Percentiles rank a stretch among this genome's conserved stretches.
These are phyloP conservation scores for Pythium brassicae DNA, from an alignment of 352 stramenopile species.

Conservation along the genomic window DNA sequence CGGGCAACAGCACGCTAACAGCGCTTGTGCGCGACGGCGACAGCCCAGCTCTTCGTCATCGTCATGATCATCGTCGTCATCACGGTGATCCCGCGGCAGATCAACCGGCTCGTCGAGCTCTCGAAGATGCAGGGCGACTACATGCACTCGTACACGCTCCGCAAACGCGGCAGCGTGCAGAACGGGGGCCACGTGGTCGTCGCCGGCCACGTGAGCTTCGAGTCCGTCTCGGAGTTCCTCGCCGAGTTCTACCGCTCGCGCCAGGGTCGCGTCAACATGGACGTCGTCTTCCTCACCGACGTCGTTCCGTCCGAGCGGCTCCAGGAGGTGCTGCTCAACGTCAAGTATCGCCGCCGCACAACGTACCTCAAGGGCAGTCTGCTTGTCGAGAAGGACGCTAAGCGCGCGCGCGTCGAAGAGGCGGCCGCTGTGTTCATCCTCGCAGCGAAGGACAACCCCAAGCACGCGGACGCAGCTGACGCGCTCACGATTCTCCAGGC, in stretches of 20 bases:
- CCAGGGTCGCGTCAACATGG: slow-evolving; percentile 57
- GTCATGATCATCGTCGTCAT: slow-evolving; percentile 53
- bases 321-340: slow-evolving; percentile 33
- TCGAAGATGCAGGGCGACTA: slow-evolving; percentile 42
- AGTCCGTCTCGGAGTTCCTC: slow-evolving; percentile 47
- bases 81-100: slow-evolving; percentile 51
- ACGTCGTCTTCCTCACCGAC: slow-evolving; percentile 46
- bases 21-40: neutral
- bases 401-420: slow-evolving; percentile 35
- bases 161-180: slow-evolving; percentile 22
- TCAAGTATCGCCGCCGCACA: slow-evolving; percentile 36
- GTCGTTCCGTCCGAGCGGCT: slow-evolving; percentile 29
- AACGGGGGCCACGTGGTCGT: slow-evolving; percentile 53
- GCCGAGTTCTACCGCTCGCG: slow-evolving; percentile 56
- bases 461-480: slow-evolving; percentile 36
- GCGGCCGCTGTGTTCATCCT: slow-evolving; percentile 58
- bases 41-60: slow-evolving; percentile 59
- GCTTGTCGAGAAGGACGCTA: slow-evolving; percentile 44
- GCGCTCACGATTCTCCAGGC: slow-evolving; percentile 53
- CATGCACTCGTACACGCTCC: slow-evolving; percentile 47
- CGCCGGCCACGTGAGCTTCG: slow-evolving; percentile 36
- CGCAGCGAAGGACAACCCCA: slow-evolving; percentile 36
- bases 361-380: slow-evolving; percentile 57
- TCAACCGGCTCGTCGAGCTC: slow-evolving; percentile 47
- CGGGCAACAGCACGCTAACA: no score